phyloP scores from a whole-genome alignment of 2,329 filamentous ascomycete species.

The Epicoccum sorghinum region DNA sequence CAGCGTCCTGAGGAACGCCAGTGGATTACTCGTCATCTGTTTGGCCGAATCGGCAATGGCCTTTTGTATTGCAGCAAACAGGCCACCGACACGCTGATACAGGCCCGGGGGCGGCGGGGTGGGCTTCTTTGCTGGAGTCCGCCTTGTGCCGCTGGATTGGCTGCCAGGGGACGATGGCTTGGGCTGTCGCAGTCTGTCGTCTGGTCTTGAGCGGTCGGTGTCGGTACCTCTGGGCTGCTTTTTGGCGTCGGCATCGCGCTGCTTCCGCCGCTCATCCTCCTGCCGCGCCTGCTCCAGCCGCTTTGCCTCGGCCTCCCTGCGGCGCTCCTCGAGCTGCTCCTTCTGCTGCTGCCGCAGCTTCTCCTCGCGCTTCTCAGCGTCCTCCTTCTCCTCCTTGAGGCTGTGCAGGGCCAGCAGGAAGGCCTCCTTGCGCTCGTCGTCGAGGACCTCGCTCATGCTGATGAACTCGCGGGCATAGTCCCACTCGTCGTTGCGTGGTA shows the following conservation, averaged over 20 bases:
- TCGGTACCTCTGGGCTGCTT: slow-evolving; percentile 7
- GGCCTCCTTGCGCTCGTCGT: slow-evolving; percentile 88
- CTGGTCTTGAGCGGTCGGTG: too few species aligned
- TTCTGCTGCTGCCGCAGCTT: slow-evolving; percentile 67
- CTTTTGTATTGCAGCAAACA: slow-evolving; percentile 56
- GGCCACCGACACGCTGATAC: slow-evolving; percentile 51
- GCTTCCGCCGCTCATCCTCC: slow-evolving; percentile 50
- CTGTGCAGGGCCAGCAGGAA: slow-evolving; percentile 86
- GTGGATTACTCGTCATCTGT: slow-evolving; percentile 60
- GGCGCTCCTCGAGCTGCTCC: slow-evolving; percentile 59
- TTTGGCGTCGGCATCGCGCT: slow-evolving; percentile 47
- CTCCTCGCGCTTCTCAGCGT: slow-evolving; percentile 68
- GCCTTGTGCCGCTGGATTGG: slow-evolving; percentile 33
- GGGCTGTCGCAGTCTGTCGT: slow-evolving; percentile 11
- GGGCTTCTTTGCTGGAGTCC: slow-evolving; percentile 41
- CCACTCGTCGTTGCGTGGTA: slow-evolving; percentile 95
- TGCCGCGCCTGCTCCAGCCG: slow-evolving; percentile 49
- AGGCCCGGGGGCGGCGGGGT: slow-evolving; percentile 44
- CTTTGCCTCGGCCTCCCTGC: slow-evolving; percentile 50
- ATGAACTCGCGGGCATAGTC: slow-evolving; percentile 94
- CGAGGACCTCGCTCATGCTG: slow-evolving; percentile 80
- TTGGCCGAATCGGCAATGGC: slow-evolving; percentile 58
- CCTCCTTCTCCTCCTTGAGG: slow-evolving; percentile 81
- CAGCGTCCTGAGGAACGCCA: slow-evolving; percentile 66
- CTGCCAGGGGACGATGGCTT: slow-evolving; percentile 35